Evolutionary conservation across 202 grass and related monocot genomes (phyloP).

Genomic region (Cymbopogon flexuosus): DNA sequence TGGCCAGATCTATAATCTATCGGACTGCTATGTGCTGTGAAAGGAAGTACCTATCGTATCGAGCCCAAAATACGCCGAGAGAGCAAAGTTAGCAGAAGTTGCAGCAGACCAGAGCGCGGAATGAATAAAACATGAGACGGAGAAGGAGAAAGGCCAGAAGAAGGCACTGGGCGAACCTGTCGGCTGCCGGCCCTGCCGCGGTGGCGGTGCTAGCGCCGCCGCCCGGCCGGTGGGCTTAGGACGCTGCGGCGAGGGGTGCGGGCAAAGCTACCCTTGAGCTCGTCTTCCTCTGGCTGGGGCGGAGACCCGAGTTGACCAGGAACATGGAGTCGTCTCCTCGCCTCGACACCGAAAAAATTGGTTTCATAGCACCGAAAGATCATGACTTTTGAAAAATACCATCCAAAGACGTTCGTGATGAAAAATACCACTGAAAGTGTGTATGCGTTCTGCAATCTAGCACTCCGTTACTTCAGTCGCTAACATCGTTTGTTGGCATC

Average conservation of each 20-base stretch:
- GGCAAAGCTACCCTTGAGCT: background rate
- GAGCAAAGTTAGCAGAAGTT: background rate
- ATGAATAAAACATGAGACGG: background rate
- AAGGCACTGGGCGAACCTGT: background rate
- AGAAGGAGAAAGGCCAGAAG: background rate
- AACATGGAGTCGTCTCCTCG: background rate
- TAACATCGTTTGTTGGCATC: too few relatives aligned
- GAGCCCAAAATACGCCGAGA: background rate
- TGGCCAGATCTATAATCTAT: too few relatives aligned
- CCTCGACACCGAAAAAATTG: too few relatives aligned
- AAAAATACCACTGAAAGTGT: too few relatives aligned
- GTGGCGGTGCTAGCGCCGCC: background rate
- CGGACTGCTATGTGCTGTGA: too few relatives aligned
- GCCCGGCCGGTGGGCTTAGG: background rate
- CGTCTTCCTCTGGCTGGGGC: background rate
- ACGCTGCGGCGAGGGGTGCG: background rate
- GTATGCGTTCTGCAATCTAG: too few relatives aligned
- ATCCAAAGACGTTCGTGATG: too few relatives aligned
- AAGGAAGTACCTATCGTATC: background rate
- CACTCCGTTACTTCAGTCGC: too few relatives aligned
- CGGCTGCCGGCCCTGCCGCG: background rate
- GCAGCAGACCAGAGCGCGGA: background rate
- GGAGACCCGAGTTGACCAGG: background rate
- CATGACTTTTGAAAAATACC: too few relatives aligned
- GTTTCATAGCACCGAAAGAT: too few relatives aligned